These are phyloP conservation scores for Agrocybe pediades DNA, from an alignment of 768 basidiomycete species.

Conservation along the genomic window DNA sequence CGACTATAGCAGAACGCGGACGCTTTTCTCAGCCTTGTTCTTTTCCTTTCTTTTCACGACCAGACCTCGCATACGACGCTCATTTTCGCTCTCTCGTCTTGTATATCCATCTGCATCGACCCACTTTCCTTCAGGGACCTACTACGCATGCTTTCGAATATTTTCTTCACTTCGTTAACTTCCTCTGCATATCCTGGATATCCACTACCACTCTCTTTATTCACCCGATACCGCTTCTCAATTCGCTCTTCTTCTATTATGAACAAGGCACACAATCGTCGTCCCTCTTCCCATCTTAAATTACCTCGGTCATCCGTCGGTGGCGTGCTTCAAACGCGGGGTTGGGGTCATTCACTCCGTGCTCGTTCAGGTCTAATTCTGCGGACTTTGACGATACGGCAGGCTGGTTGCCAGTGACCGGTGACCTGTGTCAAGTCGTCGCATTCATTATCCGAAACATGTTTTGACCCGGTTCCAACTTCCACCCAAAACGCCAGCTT, in stretches of 20 bases:
- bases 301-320: too few species aligned
- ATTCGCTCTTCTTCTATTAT: neutral
- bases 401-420: neutral
- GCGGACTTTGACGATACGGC: neutral
- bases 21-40: neutral
- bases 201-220: neutral
- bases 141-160: neutral
- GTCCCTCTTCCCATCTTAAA: too few species aligned
- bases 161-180: too few species aligned
- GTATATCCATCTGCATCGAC: neutral
- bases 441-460: neutral
- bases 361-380: neutral
- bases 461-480: neutral
- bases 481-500: too few species aligned
- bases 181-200: conserved; percentile 1
- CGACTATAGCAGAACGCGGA: neutral
- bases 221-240: neutral
- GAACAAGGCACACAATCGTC: neutral
- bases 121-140: neutral
- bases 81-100: neutral
- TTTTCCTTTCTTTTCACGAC: neutral
- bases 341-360: neutral
- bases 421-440: neutral
- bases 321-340: neutral
- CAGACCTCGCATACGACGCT: neutral